These are phyloP conservation scores for Glycyrrhiza uralensis DNA, from an alignment of 306 rosid genomes.

Conservation along the genomic window DNA sequence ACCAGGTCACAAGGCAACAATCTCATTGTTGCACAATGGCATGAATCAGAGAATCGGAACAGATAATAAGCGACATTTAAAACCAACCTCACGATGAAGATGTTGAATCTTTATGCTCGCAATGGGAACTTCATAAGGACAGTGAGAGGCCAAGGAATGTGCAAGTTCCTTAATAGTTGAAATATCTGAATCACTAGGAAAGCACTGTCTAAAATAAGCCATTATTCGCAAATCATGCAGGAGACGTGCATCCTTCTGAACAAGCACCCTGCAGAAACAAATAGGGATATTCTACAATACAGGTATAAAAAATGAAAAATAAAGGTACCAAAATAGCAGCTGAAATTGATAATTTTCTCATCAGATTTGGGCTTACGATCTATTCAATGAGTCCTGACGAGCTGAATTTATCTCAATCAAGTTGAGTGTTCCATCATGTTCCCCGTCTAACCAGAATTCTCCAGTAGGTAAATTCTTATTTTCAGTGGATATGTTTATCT, in stretches of 20 bases:
- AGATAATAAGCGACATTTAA: constrained; percentile 16
- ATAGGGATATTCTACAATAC: constrained; percentile 1
- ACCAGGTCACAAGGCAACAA: constrained; percentile 3
- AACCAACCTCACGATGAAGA: constrained; percentile 72
- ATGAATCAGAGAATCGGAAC: neutral
- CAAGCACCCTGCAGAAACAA: constrained; percentile 51
- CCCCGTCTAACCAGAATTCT: constrained; percentile 67
- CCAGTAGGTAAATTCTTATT: constrained; percentile 83
- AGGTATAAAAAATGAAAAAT: neutral
- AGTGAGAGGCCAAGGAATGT: constrained; percentile 68
- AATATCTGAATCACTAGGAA: constrained; percentile 56
- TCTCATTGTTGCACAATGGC: neutral
- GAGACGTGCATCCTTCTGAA: constrained; percentile 65
- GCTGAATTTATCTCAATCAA: constrained; percentile 74
- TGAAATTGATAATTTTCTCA: neutral
- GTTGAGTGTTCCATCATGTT: constrained; percentile 32
- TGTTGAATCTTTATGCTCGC: constrained; percentile 71
- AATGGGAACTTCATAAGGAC: constrained; percentile 88
- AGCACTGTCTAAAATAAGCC: constrained; percentile 90
- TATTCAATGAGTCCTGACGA: constrained; percentile 62
- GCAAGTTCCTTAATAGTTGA: constrained; percentile 84
- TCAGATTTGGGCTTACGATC: constrained; percentile 62
- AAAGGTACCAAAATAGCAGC: constrained; percentile 5
- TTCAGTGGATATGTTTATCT: constrained; percentile 63
- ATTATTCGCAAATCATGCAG: constrained; percentile 69